Conservation (phyloP, 1,284 basidiomycete species). For the Salmacisia buchloeana region DNA sequence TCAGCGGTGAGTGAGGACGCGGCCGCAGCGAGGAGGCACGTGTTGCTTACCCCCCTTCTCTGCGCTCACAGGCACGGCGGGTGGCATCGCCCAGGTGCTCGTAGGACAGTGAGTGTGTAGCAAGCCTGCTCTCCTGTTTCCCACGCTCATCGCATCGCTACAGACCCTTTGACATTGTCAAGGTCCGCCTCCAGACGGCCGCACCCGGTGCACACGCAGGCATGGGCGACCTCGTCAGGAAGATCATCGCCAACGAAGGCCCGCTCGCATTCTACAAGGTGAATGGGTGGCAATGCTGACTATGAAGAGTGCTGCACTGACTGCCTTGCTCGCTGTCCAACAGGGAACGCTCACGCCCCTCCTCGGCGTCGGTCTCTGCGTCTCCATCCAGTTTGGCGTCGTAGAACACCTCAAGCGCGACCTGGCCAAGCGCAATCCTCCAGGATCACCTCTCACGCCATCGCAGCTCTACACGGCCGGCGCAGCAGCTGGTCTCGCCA, state of each 20-base stretch:
- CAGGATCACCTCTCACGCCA: slow-evolving; percentile 47
- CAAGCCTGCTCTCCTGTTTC: not conserved
- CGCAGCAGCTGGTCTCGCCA: slow-evolving; percentile 78
- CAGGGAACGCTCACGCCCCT: slow-evolving; percentile 89
- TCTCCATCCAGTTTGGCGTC: slow-evolving; percentile 92
- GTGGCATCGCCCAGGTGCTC: slow-evolving; percentile 82
- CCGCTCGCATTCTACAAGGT: slow-evolving; percentile 95
- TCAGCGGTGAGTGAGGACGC: slow-evolving; percentile 21
- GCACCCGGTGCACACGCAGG: slow-evolving; percentile 78
- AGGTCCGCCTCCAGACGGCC: slow-evolving; percentile 92
- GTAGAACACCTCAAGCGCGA: slow-evolving; percentile 83
- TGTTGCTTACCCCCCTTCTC: not conserved
- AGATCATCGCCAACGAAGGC: slow-evolving; percentile 83
- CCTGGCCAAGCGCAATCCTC: slow-evolving; percentile 57
- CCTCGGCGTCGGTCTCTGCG: slow-evolving; percentile 87
- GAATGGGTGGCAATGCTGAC: slow-evolving; percentile 15
- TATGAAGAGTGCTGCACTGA: slow-evolving; percentile 9
- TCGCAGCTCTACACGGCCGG: slow-evolving; percentile 74
- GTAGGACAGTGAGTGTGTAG: slow-evolving; percentile 64
- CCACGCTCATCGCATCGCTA: too few relatives aligned
- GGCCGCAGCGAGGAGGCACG: not conserved
- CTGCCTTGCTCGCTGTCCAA: not conserved
- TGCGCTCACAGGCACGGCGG: slow-evolving; percentile 57
- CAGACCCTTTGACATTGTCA: slow-evolving; percentile 85
- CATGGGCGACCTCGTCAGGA: slow-evolving; percentile 80